Percentiles rank a stretch among this genome's conserved stretches.
Evolutionary conservation across 345 rosid genomes (phyloP).

Genomic region (Ricinus communis): DNA sequence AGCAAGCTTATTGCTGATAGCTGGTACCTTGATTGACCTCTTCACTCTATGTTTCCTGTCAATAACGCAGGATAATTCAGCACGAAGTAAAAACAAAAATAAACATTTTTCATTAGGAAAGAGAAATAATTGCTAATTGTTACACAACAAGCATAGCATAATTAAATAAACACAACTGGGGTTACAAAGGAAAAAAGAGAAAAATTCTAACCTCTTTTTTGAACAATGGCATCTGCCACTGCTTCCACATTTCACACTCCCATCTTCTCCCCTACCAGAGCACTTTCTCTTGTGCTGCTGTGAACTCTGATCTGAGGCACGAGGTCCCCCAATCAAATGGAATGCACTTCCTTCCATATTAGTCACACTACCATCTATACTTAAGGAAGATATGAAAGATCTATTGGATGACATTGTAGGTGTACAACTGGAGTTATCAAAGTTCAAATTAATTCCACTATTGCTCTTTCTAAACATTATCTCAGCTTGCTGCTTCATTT

Average conservation of each 20-base stretch:
- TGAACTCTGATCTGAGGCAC: constrained; percentile 62
- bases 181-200: neutral
- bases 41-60: constrained; percentile 72
- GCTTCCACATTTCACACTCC: constrained; percentile 65
- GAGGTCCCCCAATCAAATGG: constrained; percentile 54
- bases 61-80: constrained; percentile 11
- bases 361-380: constrained; percentile 72
- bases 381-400: constrained; percentile 74
- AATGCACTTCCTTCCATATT: constrained; percentile 56
- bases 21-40: constrained; percentile 78
- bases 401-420: constrained; percentile 71
- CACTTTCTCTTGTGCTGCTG: constrained; percentile 69
- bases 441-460: constrained; percentile 64
- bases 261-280: constrained; percentile 62
- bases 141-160: too few species aligned
- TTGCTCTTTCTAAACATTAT: constrained; percentile 62
- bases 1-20: constrained; percentile 77
- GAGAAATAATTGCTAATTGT: too few species aligned
- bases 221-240: constrained; percentile 73
- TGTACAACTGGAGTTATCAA: constrained; percentile 75
- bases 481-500: constrained; percentile 72
- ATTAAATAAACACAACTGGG: too few species aligned
- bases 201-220: constrained; percentile 57
- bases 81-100: neutral
- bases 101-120: too few species aligned